Base-by-base conservation (phyloP, 805 yeast species). In the Candida chauliodis region DNA sequence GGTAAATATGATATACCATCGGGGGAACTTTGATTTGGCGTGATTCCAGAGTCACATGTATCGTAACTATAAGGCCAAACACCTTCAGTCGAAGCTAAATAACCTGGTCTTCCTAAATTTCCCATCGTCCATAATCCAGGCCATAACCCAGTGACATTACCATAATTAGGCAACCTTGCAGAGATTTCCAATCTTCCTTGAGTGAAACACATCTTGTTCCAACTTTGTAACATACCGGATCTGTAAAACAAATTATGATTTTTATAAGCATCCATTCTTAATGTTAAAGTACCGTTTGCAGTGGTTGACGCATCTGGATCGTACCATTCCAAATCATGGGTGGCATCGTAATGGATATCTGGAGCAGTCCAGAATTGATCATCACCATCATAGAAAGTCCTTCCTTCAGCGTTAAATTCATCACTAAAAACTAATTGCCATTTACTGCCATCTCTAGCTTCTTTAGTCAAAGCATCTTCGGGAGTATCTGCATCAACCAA, bases 401-500 rank as follows among this genome's bases (percentile, higher is more conserved):
- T 48, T 1, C 72, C 72, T 45, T 63, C 71, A 15, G 62, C 69
- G 40, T 65, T 63, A 46, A 67, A 67, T 44, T 67, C 73, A 41
- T 67, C 73, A 19, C 66, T 58, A 38, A 67, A 67, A 2, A 59
- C 66, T 42, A 66, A 55, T 5, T 42, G 41, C 72, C 72, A 67
- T 34, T 58, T 45, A 27, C 56, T 61, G 13, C 68, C 69, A 30
- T 37, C 43, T 24, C 40, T 47, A 18, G 61, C 61, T 19, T 43
- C 38, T 15, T 45, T 40, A 27, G 45, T 55, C 24, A 47, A 46
- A 1, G 61, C 63, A 16, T 50, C 57, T 19, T 42, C 35, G 0
- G 73, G 73, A 2, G 73, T 66, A 46, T 66, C 73, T 6, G 71
- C 69, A 46, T 66, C 73, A 5, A 66, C 52, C 41, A 66, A 53